Base-by-base conservation (phyloP, 2,329 filamentous ascomycete genomes). In the Fusarium sp. region DNA sequence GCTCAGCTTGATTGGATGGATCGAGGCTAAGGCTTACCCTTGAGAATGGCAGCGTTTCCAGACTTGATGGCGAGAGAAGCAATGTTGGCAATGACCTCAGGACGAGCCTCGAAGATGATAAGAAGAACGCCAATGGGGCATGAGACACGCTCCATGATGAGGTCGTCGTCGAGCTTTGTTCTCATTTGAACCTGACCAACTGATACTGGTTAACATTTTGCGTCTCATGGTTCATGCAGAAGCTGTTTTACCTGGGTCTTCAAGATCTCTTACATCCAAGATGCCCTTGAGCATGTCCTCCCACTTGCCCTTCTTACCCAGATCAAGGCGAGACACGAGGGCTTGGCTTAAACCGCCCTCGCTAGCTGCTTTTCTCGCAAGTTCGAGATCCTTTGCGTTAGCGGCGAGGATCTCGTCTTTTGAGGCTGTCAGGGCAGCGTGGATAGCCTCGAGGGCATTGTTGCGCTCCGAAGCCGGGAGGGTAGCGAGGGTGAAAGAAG, bases 271-370 rank as follows among this genome's bases (percentile, higher is more conserved):
- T 65, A 99, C 96, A 81, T 97, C 94, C 63, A 97, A 81, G 65
- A 99, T 97, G 26, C 96, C 96, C 82, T 95, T 92, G 69, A 99
- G 86, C 96, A 99, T 98, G 77, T 98, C 96, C 76, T 98, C 95
- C 85, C 92, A 99, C 83, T 98, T 98, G 61, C 95, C 95, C 77
- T 90, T 88, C 79, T 92, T 92, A 49, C 89, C 90, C 49, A 99
- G 84, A 80, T 99, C 95, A 65, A 99, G 86, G 58, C 96, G 88
- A 75, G 97, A 96, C 33, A 98, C 88, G 24, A 98, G 86, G 76
- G 93, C 96, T 75, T 91, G 87, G 78, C 90, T 95, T 50, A 98
- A 83, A 48, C 89, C 84, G 40, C 95, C 95, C 74, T 90, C 88
- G 17, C 90, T 87, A 20, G 92, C 93, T 49, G 93, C 92, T 74